Base-by-base conservation (phyloP, 768 basidiomycete genomes). In the Termitomyces sp. region DNA sequence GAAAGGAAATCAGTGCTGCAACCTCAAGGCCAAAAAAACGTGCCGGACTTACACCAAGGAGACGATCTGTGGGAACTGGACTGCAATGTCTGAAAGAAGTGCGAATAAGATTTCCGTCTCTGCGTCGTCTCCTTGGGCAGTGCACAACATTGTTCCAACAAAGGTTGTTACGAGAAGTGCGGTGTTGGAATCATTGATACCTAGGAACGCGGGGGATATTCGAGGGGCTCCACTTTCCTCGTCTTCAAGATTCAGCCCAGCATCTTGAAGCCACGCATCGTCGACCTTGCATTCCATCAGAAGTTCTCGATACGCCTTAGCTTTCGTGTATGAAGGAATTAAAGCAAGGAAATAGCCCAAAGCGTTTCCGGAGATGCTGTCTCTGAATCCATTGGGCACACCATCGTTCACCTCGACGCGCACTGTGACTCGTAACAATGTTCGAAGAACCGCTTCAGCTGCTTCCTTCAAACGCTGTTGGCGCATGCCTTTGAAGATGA, bases 401-500 rank as follows among this genome's bases (percentile, higher is more conserved):
- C 69, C 69, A 20, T 63, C 61, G 14, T 71, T 73, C 52, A 64
- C 65, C 47, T 75, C 68, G 20, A 79, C 74, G 23, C 77, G 74
- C 53, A 84, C 77, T 36, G 88, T 88, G 41, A 89, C 80, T 33
- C 75, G 71, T 13, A 93, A 74, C 18, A 93, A 74, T 32, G 79
- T 85, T 63, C 87, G 78, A 14, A 94, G 75, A 16, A 83, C 80
- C 4, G 75, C 75, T 62, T 84, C 82, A 2, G 89, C 86, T 13
- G 83, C 78, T 7, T 84, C 82, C 54, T 75, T 82, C 63, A 92
- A 79, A 3, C 79, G 76, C 2, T 84, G 78, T 64, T 87, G 85
- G 28, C 93, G 84, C 57, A 94, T 74, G 43, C 93, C 93, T 68
- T 95, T 94, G 81, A 94, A 91, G 50, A 96, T 83, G 63, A 93